A percentile compares a stretch with the other conserved stretches of the same genome.
These are phyloP conservation scores for Hirschfeldia incana DNA, from an alignment of 345 rosid genomes.

Conservation along the genomic window DNA sequence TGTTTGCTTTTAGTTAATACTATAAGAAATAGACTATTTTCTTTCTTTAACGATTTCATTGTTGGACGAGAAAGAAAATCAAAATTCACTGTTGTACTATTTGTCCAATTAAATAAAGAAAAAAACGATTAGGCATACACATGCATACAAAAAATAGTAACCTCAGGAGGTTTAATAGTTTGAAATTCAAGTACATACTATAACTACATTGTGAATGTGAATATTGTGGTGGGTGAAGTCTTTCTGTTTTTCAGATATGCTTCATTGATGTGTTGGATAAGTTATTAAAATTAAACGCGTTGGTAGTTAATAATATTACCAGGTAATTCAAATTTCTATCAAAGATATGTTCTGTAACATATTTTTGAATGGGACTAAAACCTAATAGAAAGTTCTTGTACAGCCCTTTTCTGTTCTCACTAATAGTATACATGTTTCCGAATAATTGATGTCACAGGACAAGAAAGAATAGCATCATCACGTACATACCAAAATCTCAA, in stretches of 20 bases:
- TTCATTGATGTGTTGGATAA: background rate
- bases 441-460: background rate
- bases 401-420: background rate
- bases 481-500: background rate
- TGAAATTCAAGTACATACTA: background rate
- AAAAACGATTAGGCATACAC: background rate
- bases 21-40: constrained; percentile 1
- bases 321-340: background rate
- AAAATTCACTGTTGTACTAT: background rate
- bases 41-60: background rate
- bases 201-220: background rate
- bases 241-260: background rate
- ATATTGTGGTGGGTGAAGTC: constrained; percentile 1
- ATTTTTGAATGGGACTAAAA: background rate
- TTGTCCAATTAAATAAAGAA: background rate
- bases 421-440: background rate
- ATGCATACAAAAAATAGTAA: constrained; percentile 3
- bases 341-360: background rate
- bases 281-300: background rate
- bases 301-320: background rate
- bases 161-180: background rate
- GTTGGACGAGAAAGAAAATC: background rate
- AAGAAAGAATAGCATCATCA: constrained; percentile 13
- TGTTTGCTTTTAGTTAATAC: constrained; percentile 31
- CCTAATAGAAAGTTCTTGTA: background rate